phyloP scores from a whole-genome alignment of 2,329 filamentous ascomycete species.

The Penicillium sclerotigenum region DNA sequence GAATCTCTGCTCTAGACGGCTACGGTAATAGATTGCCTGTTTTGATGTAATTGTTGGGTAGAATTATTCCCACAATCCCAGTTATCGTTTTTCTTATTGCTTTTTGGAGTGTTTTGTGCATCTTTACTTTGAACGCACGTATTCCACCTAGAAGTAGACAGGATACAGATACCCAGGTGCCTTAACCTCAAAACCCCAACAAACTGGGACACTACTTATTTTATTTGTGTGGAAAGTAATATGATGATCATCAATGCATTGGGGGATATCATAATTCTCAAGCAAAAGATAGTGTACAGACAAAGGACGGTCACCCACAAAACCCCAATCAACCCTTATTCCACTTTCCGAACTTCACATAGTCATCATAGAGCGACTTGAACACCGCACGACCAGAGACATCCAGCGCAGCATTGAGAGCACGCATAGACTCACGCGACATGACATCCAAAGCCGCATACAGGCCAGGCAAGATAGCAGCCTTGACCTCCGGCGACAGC shows the following conservation, averaged over 20 bases:
- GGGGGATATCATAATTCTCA: conserved; percentile 27
- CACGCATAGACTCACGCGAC: conserved; percentile 49
- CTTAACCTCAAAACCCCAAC: background rate
- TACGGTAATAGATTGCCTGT: conserved; percentile 2
- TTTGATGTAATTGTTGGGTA: background rate
- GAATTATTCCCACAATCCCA: background rate
- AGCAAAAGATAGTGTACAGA: conserved; percentile 20
- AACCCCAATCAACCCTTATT: conserved; percentile 38
- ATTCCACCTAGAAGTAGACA: background rate
- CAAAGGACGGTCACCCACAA: conserved; percentile 4
- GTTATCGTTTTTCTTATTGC: background rate
- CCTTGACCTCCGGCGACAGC: conserved; percentile 52
- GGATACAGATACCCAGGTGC: background rate
- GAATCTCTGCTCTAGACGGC: conserved; percentile 16
- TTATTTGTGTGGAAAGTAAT: background rate
- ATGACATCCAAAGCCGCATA: conserved; percentile 55
- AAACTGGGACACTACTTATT: background rate
- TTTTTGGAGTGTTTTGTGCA: background rate
- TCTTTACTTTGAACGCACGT: background rate
- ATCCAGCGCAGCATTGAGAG: conserved; percentile 52
- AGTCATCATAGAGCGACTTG: conserved; percentile 54
- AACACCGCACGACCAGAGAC: conserved; percentile 52
- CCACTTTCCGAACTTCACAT: conserved; percentile 47
- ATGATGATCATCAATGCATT: conserved; percentile 23
- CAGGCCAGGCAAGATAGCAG: conserved; percentile 51